Evolutionary conservation across 2,329 filamentous ascomycete genomes (phyloP), one percentile per base, ranked within the genome.

Genomic region (Nectriaceae sp.): DNA sequence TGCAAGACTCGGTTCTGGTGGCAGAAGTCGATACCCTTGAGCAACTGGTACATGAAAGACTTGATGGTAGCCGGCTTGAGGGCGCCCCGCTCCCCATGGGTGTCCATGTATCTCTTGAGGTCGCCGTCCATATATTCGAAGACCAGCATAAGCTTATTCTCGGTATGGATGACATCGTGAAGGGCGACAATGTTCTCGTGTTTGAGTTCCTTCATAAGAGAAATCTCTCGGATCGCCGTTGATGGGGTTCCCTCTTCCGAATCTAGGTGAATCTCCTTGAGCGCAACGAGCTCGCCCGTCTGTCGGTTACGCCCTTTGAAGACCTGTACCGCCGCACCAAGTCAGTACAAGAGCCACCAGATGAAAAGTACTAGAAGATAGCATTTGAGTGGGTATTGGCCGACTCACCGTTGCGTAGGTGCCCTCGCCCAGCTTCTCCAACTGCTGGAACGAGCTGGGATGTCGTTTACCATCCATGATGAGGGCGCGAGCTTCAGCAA

Each of bases 101-200:
- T 89, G 69, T 99, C 94, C 94, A 99, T 99, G 73, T 97, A 97
- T 67, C 95, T 90, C 78, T 99, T 99, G 11, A 99, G 76, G 66
- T 99, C 94, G 68, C 92, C 91, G 72, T 99, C 94, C 93, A 99
- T 97, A 72, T 87, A 96, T 71, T 99, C 94, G 62, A 99, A 99
- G 10, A 99, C 94, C 35, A 99, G 85, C 94, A 99, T 99, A 49
- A 99, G 84, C 71, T 99, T 99, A 75, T 97, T 99, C 77, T 99
- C 94, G 49, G 94, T 99, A 72, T 99, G 94, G 64, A 99, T 97
- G 47, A 99, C 94, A 78, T 99, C 94, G 79, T 97, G 90, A 4
- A 99, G 85, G 50, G 88, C 90, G 62, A 99, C 92, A 59, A 99
- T 97, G 68, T 97, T 97, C 70, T 97, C 92, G 72, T 99, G 94